phyloP scores from a whole-genome alignment of 192 early-diverging fungal species.

The Rhizophagus sp. region DNA sequence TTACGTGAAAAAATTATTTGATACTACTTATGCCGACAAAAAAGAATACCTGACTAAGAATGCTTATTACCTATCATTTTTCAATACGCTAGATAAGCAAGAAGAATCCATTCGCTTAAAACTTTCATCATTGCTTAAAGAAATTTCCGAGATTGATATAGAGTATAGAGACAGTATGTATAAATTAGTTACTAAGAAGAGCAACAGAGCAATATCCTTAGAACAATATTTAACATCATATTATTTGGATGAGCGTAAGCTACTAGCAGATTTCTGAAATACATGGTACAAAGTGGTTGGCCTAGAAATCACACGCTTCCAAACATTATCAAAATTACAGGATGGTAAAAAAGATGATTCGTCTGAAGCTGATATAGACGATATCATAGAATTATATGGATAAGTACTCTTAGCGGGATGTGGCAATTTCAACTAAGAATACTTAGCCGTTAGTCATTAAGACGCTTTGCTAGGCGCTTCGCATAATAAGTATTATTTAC shows the following conservation, averaged over 20 bases:
- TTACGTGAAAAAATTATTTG: slow-evolving; percentile 9
- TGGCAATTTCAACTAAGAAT: too few relatives aligned
- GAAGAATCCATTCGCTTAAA: slow-evolving; percentile 6
- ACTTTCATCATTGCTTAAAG: background rate
- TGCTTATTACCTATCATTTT: background rate
- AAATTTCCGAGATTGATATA: background rate
- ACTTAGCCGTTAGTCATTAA: too few relatives aligned
- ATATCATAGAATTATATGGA: background rate
- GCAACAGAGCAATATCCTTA: background rate
- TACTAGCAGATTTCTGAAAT: slow-evolving; percentile 3
- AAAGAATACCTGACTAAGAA: background rate
- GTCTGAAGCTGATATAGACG: background rate
- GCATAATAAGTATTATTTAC: too few relatives aligned
- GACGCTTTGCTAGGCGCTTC: too few relatives aligned
- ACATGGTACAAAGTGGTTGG: too few relatives aligned
- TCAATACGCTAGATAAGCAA: slow-evolving; percentile 2
- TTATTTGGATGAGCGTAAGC: background rate
- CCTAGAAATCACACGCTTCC: background rate
- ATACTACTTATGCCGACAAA: background rate
- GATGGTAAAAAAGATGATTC: slow-evolving; percentile 16
- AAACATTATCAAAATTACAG: background rate
- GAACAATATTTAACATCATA: background rate
- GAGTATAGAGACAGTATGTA: background rate
- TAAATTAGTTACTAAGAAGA: slow-evolving; percentile 13
- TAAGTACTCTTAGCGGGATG: slow-evolving; percentile 12